Evolutionary conservation across 2,329 filamentous ascomycete species (phyloP).

Genomic region (Diaporthe sp.): DNA sequence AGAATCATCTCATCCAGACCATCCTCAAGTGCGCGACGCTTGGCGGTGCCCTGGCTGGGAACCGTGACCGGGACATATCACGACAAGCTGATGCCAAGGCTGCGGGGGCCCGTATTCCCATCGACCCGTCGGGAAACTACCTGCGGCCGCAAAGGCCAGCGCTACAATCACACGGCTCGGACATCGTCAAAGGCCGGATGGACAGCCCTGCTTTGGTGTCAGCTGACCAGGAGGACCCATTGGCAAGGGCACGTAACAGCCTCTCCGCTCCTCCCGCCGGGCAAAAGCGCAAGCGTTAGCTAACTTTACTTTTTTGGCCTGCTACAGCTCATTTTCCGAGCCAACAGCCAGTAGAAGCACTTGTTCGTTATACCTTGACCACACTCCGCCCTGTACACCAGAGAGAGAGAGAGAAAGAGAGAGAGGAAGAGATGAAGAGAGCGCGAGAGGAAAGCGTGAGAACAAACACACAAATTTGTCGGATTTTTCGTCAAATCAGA

Average conservation of each 20-base stretch:
- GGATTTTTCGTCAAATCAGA: constrained; percentile 27
- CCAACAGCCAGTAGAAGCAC: constrained; percentile 39
- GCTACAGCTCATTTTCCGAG: constrained; percentile 41
- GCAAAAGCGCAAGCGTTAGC: constrained; percentile 41
- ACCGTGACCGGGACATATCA: constrained; percentile 70
- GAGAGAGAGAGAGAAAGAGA: neutral
- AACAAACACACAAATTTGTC: constrained; percentile 14
- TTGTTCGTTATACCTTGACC: constrained; percentile 33
- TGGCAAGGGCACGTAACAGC: constrained; percentile 64
- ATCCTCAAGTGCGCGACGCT: constrained; percentile 97
- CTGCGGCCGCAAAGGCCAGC: constrained; percentile 63
- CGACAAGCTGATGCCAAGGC: constrained; percentile 64
- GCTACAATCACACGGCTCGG: constrained; percentile 64
- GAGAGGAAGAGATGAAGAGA: neutral
- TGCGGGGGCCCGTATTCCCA: constrained; percentile 50
- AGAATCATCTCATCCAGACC: constrained; percentile 97
- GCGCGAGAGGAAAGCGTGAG: neutral
- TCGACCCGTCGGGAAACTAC: constrained; percentile 47
- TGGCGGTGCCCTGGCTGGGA: constrained; percentile 85
- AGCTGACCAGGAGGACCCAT: constrained; percentile 69
- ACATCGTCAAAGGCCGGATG: constrained; percentile 45
- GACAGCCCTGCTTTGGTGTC: constrained; percentile 75
- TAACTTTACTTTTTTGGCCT: constrained; percentile 39
- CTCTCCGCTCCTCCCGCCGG: constrained; percentile 57
- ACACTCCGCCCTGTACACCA: constrained; percentile 30